phyloP scores from a whole-genome alignment of 2,329 filamentous ascomycete genomes.

The Verticillium nubilum region DNA sequence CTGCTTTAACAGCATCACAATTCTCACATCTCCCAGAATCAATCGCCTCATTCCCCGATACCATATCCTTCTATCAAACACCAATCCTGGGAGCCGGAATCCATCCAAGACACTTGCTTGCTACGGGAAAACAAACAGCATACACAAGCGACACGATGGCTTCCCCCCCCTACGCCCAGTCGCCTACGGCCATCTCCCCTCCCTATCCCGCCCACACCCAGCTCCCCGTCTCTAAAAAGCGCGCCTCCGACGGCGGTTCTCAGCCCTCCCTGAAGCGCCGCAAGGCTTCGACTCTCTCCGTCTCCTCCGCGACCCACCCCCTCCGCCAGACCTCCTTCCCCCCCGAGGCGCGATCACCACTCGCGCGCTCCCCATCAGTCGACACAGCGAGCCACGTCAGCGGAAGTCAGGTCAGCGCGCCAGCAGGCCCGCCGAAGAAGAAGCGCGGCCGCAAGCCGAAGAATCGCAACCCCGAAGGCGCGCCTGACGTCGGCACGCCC shows the following conservation, averaged over 20 bases:
- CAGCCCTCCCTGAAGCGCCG: constrained; percentile 56
- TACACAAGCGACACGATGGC: constrained; percentile 33
- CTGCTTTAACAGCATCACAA: no score
- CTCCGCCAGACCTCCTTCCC: constrained; percentile 79
- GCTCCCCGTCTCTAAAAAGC: constrained; percentile 55
- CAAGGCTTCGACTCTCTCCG: constrained; percentile 61
- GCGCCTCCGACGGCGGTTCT: constrained; percentile 49
- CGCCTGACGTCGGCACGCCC: constrained; percentile 33
- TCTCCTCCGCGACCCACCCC: constrained; percentile 51
- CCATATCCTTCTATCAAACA: no score
- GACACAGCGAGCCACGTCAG: constrained; percentile 56
- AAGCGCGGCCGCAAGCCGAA: constrained; percentile 60
- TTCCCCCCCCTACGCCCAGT: constrained; percentile 47
- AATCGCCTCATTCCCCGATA: no score
- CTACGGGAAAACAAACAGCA: not conserved
- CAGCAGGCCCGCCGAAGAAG: constrained; percentile 41
- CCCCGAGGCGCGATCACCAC: constrained; percentile 53
- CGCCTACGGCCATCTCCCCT: constrained; percentile 49
- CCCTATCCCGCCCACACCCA: constrained; percentile 45
- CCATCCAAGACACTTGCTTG: no score
- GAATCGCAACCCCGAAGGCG: constrained; percentile 38
- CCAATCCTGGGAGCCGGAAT: no score
- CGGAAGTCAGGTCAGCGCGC: constrained; percentile 51
- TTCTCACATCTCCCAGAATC: no score
- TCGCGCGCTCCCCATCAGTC: constrained; percentile 59